Evolutionary conservation across 257 asterid genomes (phyloP), one percentile per base, ranked within the genome.

Genomic region (Nemophila menziesii): DNA sequence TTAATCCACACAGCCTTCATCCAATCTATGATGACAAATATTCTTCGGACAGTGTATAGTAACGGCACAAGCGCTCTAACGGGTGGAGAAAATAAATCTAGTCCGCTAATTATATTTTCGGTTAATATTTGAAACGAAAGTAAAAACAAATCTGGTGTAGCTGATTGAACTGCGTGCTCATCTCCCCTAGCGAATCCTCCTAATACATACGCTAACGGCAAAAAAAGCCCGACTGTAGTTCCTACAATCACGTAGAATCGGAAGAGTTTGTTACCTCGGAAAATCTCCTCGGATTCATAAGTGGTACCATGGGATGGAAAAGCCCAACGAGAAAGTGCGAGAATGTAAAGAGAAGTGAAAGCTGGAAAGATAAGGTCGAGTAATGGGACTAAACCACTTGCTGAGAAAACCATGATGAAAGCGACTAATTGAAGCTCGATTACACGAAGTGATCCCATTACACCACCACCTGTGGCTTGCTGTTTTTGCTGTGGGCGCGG

Each of bases 151-250:
- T 78, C 84, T 22, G 98, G 94, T 5, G 90, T 74, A 0, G 95
- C 95, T 1, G 92, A 89, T 8, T 82, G 64, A 0, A 89, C 90
- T 0, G 90, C 97, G 20, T 78, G 86, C 8, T 89, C 86, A 57
- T 89, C 97, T 0, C 92, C 97, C 18, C 95, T 60, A 0, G 93
- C 95, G 55, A 83, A 84, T 3, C 95, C 93, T 11, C 97, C 97
- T 46, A 89, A 53, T 7, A 75, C 93, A 52, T 80, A 83, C 11
- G 97, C 97, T 66, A 84, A 51, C 2, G 97, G 95, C 60, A 89
- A 33, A 58, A 89, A 84, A 47, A 84, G 33, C 2, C 95, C 97
- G 0, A 78, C 65, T 0, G 74, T 63, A 0, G 93, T 84, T 16
- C 95, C 93, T 10, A 56, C 37, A 5, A 89, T 36, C 33, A 84